Base-by-base conservation (phyloP, 768 basidiomycete genomes). In the Suillus tomentosus region DNA sequence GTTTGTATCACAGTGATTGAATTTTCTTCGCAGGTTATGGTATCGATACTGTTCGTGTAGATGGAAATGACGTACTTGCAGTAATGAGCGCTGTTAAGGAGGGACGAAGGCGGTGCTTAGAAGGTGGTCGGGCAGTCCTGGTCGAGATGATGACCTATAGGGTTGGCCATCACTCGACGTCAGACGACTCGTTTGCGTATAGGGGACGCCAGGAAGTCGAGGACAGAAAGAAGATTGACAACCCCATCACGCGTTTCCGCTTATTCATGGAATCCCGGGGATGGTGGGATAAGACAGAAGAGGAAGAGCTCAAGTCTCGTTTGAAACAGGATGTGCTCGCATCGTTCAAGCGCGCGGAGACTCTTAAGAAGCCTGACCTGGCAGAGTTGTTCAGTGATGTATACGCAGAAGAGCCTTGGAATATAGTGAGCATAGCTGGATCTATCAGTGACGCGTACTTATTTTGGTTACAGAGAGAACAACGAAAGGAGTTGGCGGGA, bases 161-260 rank as follows among this genome's bases (percentile, higher is more conserved):
- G 34, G 89, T 97, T 14, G 91, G 95, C n/a, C 95, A 98, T 72
- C 94, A 96, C 73, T 94, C 92, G 19, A 96, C 93, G 0, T 96
- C 95, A 11, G 96, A 98, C 70, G 95, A 98, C 75, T 96, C 94
- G 5, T 96, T 92, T 70, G 95, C 95, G 24, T 98, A 98, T 74
- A 87, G 95, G 47, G 84, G 92, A 1, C 85, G 92, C 22, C 85
- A 92, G 62, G 96, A 96, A 71, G 96, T 97, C 37, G 93, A 96
- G 76, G 90, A 95, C 69, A 86, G 91, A 71, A 95, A 94, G 78
- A 88, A 92, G 39, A 87, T 97, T 62, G 93, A 96, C 66, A 95
- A 96, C 72, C 95, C 95, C 2, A 86, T 95, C 64, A 82, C 83
- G 31, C 88, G 95, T 37, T 92, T 96, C 76, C 84, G 93, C n/a